Conservation (phyloP, 202 grass and related monocot species). For the Bolboschoenoplectus hybrid region DNA sequence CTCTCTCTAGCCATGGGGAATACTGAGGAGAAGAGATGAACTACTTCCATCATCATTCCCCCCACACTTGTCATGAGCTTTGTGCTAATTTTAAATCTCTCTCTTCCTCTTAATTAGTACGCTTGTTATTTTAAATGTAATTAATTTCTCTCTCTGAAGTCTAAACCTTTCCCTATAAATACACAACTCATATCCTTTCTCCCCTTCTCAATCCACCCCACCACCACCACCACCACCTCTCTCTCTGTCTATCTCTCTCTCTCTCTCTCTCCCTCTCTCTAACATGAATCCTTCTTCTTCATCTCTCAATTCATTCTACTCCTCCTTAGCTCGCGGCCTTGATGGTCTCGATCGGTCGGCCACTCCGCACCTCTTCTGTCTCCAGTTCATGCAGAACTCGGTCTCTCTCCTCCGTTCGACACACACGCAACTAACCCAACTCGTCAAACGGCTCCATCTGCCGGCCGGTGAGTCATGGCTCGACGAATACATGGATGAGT, state of each 20-base stretch:
- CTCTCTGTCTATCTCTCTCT: neutral
- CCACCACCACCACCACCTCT: neutral
- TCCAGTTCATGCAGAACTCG: constrained; percentile 60
- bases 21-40: constrained; percentile 18
- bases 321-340: constrained; percentile 60
- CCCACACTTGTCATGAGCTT: constrained; percentile 41
- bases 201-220: constrained; percentile 25
- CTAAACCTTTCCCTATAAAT: constrained; percentile 35
- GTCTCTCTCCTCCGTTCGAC: constrained; percentile 65
- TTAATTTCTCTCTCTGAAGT: neutral
- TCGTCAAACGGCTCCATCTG: constrained; percentile 82
- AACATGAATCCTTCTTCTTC: constrained; percentile 62
- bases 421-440: constrained; percentile 65
- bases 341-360: constrained; percentile 73
- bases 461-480: constrained; percentile 77
- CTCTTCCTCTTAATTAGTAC: neutral
- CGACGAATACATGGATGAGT: constrained; percentile 97
- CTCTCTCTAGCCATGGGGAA: neutral
- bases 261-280: neutral
- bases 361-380: constrained; percentile 50
- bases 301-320: constrained; percentile 72
- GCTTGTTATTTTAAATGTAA: constrained; percentile 8
- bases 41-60: constrained; percentile 36
- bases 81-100: constrained; percentile 16
- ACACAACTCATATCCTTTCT: constrained; percentile 24